Conservation (phyloP, 306 rosid genomes). For the Prunus salicina region DNA sequence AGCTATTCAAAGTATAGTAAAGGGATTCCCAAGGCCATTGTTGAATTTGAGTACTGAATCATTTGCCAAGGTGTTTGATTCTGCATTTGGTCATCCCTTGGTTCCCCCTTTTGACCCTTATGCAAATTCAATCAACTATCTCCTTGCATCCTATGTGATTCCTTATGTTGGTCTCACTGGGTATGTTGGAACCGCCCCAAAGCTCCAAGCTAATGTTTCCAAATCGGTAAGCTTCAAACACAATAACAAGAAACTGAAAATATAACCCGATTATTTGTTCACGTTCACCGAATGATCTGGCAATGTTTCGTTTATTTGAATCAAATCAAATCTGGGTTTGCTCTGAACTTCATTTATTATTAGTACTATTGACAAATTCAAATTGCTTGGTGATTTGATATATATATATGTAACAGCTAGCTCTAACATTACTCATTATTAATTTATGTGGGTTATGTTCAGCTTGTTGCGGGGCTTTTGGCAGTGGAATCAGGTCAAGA, state of each 20-base stretch:
- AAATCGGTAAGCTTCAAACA: slow-evolving; percentile 34
- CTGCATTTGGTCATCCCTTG: slow-evolving; percentile 45
- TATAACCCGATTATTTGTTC: not conserved
- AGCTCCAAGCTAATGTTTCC: slow-evolving; percentile 34
- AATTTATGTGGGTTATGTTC: not conserved
- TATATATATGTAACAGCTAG: no score
- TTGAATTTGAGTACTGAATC: slow-evolving; percentile 50
- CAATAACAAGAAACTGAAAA: not conserved
- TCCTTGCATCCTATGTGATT: slow-evolving; percentile 65
- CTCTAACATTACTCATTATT: not conserved
- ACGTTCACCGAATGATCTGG: not conserved
- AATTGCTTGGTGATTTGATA: no score
- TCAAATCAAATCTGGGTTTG: no score
- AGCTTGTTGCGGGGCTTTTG: slow-evolving; percentile 78
- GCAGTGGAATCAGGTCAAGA: slow-evolving; percentile 81
- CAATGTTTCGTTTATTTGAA: not conserved
- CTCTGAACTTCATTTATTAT: no score
- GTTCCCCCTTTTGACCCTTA: slow-evolving; percentile 73
- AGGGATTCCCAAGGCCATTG: slow-evolving; percentile 75
- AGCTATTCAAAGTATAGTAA: slow-evolving; percentile 53
- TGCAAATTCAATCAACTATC: slow-evolving; percentile 48
- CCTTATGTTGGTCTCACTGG: slow-evolving; percentile 94
- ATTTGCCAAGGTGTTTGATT: slow-evolving; percentile 48
- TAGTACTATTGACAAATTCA: no score
- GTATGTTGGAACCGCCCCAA: slow-evolving; percentile 68